Percentiles rank a stretch among this genome's conserved stretches.
These are phyloP conservation scores for Gynandropsis gynandra DNA, from an alignment of 345 rosid genomes.

Conservation along the genomic window DNA sequence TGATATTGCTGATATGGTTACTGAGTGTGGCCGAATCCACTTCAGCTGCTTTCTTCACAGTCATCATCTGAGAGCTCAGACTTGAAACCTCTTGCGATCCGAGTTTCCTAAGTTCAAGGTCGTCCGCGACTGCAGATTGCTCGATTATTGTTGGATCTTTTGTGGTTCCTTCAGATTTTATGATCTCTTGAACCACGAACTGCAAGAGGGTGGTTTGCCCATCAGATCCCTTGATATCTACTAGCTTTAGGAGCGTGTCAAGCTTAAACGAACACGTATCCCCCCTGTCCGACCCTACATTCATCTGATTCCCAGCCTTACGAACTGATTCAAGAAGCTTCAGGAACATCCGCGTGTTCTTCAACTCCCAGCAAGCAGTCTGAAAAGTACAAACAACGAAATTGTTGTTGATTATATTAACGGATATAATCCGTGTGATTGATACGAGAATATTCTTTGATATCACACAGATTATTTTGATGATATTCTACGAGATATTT, in stretches of 20 bases:
- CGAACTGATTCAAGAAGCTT: conserved; percentile 65
- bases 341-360: conserved; percentile 50
- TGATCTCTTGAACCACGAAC: conserved; percentile 60
- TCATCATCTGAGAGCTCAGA: conserved; percentile 11
- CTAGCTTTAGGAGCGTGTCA: conserved; percentile 57
- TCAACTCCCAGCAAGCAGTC: conserved; percentile 58
- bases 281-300: conserved; percentile 52
- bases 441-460: too few species aligned
- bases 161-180: conserved; percentile 44
- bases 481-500: too few species aligned
- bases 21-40: conserved; percentile 19
- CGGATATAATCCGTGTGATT: too few species aligned
- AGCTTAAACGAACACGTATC: conserved; percentile 71
- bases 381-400: conserved; percentile 23
- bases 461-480: too few species aligned
- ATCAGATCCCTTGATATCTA: conserved; percentile 51
- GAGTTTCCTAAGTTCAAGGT: background rate
- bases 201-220: conserved; percentile 65
- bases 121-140: background rate
- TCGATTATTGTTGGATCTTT: background rate
- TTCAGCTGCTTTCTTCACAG: conserved; percentile 25
- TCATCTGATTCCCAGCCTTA: conserved; percentile 56
- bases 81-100: conserved; percentile 15
- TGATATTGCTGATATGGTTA: conserved; percentile 1
- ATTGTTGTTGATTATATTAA: too few species aligned